Evolutionary conservation across 1,284 basidiomycete genomes (phyloP).

Genomic region (Puccinia coronata): DNA sequence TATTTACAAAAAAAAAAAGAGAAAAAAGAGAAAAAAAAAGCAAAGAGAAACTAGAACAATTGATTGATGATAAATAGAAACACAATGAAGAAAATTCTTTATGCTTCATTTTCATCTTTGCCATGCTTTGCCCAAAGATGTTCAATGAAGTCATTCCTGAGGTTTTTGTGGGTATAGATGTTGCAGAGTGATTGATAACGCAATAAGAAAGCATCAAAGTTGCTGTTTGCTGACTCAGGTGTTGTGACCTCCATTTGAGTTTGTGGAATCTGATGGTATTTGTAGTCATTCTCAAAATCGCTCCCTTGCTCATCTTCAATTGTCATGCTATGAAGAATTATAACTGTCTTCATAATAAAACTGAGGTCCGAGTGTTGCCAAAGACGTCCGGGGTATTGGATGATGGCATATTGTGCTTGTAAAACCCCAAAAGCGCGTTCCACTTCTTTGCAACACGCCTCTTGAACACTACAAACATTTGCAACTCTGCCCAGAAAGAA

Average conservation of each 20-base stretch:
- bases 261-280: background rate
- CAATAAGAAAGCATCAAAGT: background rate
- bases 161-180: background rate
- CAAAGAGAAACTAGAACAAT: no score
- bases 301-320: background rate
- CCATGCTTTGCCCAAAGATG: background rate
- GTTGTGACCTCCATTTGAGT: background rate
- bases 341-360: constrained; percentile 18
- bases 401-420: background rate
- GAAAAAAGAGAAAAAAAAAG: no score
- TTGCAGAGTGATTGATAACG: background rate
- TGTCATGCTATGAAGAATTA: constrained; percentile 35
- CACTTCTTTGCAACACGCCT: background rate
- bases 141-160: background rate
- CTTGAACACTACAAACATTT: no score
- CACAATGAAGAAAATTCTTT: background rate
- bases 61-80: no score
- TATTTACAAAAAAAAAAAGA: no score
- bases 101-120: background rate
- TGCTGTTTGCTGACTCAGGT: background rate
- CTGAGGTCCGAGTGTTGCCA: background rate
- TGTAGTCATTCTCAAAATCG: background rate
- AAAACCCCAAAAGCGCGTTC: constrained; percentile 29
- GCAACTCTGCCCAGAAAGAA: no score
- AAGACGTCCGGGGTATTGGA: background rate